phyloP scores from a whole-genome alignment of 106 monocot species.

The Allium cepa region DNA sequence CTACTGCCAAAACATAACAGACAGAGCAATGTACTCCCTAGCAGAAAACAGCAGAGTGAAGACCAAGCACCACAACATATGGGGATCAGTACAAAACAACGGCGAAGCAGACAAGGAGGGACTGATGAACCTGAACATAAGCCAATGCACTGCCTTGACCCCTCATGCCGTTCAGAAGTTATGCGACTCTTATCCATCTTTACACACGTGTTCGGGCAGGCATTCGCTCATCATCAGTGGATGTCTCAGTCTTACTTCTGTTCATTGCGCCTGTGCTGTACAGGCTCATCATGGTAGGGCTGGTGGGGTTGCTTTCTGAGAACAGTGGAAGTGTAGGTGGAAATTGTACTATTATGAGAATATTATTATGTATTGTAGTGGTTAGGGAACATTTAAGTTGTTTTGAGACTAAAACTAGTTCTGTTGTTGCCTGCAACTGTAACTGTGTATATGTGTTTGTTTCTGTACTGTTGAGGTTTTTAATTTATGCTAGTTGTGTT shows the following conservation, averaged over 20 bases:
- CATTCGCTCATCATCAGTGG: conserved; percentile 93
- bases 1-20: conserved; percentile 98
- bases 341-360: too few species aligned
- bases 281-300: conserved; percentile 24
- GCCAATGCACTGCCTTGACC: conserved; percentile 96
- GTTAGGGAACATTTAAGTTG: too few species aligned
- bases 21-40: conserved; percentile 87
- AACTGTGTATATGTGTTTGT: too few species aligned
- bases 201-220: conserved; percentile 78
- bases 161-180: conserved; percentile 86
- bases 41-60: conserved; percentile 44
- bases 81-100: not conserved
- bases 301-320: conserved; percentile 9
- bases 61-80: conserved; percentile 14
- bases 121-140: conserved; percentile 78
- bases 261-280: conserved; percentile 74
- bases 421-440: too few species aligned
- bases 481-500: too few species aligned
- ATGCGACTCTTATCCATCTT: conserved; percentile 81
- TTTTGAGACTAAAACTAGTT: too few species aligned
- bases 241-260: conserved; percentile 87
- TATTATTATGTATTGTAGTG: too few species aligned
- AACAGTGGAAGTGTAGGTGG: too few species aligned
- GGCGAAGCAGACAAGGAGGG: conserved; percentile 24
- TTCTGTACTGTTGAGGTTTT: too few species aligned